Percentiles rank a stretch among this genome's conserved stretches.
phyloP scores from a whole-genome alignment of 805 yeast species.

The Saccharomyces eubayanus region DNA sequence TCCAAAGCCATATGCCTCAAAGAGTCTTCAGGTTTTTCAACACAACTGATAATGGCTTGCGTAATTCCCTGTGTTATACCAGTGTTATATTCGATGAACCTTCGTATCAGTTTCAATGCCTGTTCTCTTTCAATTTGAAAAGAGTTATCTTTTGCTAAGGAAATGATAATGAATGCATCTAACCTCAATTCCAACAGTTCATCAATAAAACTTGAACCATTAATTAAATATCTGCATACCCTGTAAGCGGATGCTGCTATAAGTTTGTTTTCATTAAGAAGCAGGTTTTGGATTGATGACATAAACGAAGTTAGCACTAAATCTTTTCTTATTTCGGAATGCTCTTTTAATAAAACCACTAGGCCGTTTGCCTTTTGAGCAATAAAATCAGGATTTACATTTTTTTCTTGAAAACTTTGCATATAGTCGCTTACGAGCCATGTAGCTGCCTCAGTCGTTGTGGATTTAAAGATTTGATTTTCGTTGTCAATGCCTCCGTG shows the following conservation, averaged over 20 bases:
- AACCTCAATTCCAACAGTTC: constrained; percentile 46
- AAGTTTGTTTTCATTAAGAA: constrained; percentile 49
- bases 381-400: constrained; percentile 19
- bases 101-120: constrained; percentile 63
- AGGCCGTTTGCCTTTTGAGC: constrained; percentile 58
- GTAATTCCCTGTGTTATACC: constrained; percentile 64
- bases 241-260: constrained; percentile 72
- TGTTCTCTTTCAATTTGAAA: constrained; percentile 61
- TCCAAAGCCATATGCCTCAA: constrained; percentile 47
- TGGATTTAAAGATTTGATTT: background rate
- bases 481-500: background rate
- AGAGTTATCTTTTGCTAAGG: constrained; percentile 52
- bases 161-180: constrained; percentile 54
- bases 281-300: constrained; percentile 48
- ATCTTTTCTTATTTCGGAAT: constrained; percentile 58
- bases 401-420: constrained; percentile 28
- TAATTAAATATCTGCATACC: constrained; percentile 56
- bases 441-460: constrained; percentile 26
- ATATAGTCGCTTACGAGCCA: constrained; percentile 31
- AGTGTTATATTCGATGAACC: constrained; percentile 43
- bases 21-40: constrained; percentile 47
- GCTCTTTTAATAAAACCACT: constrained; percentile 44
- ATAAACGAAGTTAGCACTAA: constrained; percentile 52
- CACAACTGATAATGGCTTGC: constrained; percentile 55
- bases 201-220: constrained; percentile 46